Conservation (phyloP, 495 filamentous ascomycete genomes). For the Neurospora pannonica region DNA sequence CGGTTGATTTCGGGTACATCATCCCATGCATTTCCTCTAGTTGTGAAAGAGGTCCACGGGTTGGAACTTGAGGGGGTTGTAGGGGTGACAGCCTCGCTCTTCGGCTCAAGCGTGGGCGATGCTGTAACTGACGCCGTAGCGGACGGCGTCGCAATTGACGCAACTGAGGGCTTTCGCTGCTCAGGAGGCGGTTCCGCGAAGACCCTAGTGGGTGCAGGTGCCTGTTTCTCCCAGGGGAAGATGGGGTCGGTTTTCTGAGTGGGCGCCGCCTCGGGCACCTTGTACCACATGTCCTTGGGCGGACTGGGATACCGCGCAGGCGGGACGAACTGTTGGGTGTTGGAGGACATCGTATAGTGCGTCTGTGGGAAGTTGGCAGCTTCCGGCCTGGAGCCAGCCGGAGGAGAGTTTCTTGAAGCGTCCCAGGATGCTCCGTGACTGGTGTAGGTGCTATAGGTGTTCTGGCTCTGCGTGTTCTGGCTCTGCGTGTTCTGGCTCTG, state of each 20-base stretch:
- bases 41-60: conserved; percentile 52
- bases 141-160: conserved; percentile 8
- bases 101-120: conserved; percentile 24
- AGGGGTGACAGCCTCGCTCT: conserved; percentile 33
- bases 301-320: conserved; percentile 70
- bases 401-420: conserved; percentile 57
- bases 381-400: conserved; percentile 64
- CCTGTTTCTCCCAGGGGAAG: conserved; percentile 77
- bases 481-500: conserved; percentile 14
- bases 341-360: conserved; percentile 68
- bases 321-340: conserved; percentile 60
- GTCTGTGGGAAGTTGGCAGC: conserved; percentile 62
- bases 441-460: background rate
- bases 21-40: conserved; percentile 75
- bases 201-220: conserved; percentile 58
- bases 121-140: conserved; percentile 27
- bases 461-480: conserved; percentile 13
- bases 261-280: conserved; percentile 51
- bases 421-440: background rate
- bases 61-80: conserved; percentile 32
- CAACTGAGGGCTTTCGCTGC: conserved; percentile 13
- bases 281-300: conserved; percentile 75
- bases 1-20: conserved; percentile 70
- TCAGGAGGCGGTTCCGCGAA: conserved; percentile 46
- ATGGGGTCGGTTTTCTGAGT: conserved; percentile 52